Evolutionary conservation across 2,329 filamentous ascomycete species (phyloP).

Genomic region (Leptographium radiaticola): DNA sequence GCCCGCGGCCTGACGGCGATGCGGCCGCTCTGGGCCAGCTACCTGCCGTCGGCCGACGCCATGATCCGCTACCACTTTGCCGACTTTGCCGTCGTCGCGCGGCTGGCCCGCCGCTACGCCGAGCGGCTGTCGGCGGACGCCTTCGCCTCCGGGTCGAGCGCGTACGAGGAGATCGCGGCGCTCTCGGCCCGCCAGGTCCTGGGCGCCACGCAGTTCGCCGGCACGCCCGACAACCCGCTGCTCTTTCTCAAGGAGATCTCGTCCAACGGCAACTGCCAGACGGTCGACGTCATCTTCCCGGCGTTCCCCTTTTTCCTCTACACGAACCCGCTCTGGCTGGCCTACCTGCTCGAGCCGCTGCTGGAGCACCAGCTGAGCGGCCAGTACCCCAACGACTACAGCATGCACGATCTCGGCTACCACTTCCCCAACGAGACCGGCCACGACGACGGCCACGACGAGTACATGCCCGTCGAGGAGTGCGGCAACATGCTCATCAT

Average conservation of each 20-base stretch:
- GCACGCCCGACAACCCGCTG: slow-evolving; percentile 56
- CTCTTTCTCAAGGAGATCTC: slow-evolving; percentile 77
- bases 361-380: slow-evolving; percentile 69
- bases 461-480: slow-evolving; percentile 63
- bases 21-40: slow-evolving; percentile 67
- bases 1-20: slow-evolving; percentile 63
- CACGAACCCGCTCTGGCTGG: slow-evolving; percentile 67
- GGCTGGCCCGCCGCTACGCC: slow-evolving; percentile 58
- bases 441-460: slow-evolving; percentile 52
- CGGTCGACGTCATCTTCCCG: slow-evolving; percentile 76
- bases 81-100: slow-evolving; percentile 51
- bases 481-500: slow-evolving; percentile 66
- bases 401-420: slow-evolving; percentile 60
- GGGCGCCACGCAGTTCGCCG: slow-evolving; percentile 61
- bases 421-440: slow-evolving; percentile 63
- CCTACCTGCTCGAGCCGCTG: slow-evolving; percentile 63
- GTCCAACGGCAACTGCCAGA: slow-evolving; percentile 71
- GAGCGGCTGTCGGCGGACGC: slow-evolving; percentile 58
- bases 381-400: slow-evolving; percentile 69
- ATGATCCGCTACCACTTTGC: slow-evolving; percentile 62
- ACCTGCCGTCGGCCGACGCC: slow-evolving; percentile 47
- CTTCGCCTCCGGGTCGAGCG: slow-evolving; percentile 56
- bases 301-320: slow-evolving; percentile 76
- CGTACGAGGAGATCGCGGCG: slow-evolving; percentile 66
- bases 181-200: slow-evolving; percentile 67